Percentiles rank a stretch among this genome's conserved stretches.
Conservation (phyloP, 768 basidiomycete species). For the Psilocybe subaeruginosa region DNA sequence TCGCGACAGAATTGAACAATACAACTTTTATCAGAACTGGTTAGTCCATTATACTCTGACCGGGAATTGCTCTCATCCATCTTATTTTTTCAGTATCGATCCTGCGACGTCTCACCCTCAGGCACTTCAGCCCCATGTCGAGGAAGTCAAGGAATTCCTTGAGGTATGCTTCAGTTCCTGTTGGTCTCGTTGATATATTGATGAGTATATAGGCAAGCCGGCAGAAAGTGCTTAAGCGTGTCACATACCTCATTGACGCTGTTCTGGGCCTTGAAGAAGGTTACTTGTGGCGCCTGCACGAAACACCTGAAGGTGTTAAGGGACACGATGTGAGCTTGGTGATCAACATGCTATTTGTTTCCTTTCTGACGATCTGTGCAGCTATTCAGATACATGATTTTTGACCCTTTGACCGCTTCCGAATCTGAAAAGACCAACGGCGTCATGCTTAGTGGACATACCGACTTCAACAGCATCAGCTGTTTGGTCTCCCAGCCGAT, state of each 20-base stretch:
- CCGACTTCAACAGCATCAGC: slow-evolving; percentile 36
- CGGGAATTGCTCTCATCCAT: slow-evolving; percentile 16
- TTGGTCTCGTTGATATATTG: neutral
- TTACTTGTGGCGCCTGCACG: slow-evolving; percentile 34
- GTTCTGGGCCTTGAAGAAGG: slow-evolving; percentile 34
- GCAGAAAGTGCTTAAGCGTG: slow-evolving; percentile 31
- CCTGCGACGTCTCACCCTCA: slow-evolving; percentile 31
- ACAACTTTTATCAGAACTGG: slow-evolving; percentile 24
- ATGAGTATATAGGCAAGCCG: slow-evolving; percentile 23
- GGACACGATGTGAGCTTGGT: slow-evolving; percentile 30
- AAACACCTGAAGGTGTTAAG: slow-evolving; percentile 25
- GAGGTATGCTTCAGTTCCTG: neutral
- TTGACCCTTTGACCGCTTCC: slow-evolving; percentile 32
- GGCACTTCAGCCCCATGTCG: slow-evolving; percentile 30
- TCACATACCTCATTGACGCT: slow-evolving; percentile 31
- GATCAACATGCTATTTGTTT: neutral
- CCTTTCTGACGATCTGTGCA: slow-evolving; percentile 4
- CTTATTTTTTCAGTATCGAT: slow-evolving; percentile 25
- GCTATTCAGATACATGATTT: slow-evolving; percentile 38
- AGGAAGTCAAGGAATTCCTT: slow-evolving; percentile 34
- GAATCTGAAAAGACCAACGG: slow-evolving; percentile 34
- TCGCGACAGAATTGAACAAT: slow-evolving; percentile 21
- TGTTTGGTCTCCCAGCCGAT: slow-evolving; percentile 36
- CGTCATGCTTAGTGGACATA: slow-evolving; percentile 39
- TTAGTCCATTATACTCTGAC: slow-evolving; percentile 36